Evolutionary conservation across 345 rosid genomes (phyloP).

Genomic region (Gossypium herbaceum): DNA sequence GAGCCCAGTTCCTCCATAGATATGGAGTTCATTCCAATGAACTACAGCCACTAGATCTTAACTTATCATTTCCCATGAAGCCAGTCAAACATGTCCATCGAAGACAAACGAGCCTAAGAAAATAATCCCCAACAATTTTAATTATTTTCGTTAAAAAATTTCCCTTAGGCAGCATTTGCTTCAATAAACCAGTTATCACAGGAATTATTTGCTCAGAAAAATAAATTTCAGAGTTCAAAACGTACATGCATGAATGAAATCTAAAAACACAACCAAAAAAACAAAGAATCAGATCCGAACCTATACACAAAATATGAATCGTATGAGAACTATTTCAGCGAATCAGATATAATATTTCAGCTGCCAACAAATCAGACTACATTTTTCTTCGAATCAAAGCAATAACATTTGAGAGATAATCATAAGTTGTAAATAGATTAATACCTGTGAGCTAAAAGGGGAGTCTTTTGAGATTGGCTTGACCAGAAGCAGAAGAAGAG

Average conservation of each 20-base stretch:
- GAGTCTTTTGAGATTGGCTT: background rate
- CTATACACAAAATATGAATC: background rate
- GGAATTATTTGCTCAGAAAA: background rate
- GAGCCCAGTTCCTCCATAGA: constrained; percentile 55
- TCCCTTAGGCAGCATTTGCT: background rate
- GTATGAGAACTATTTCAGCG: background rate
- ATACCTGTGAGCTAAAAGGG: constrained; percentile 2
- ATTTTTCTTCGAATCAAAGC: background rate
- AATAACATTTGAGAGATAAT: background rate
- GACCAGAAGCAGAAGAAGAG: background rate
- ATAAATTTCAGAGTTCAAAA: background rate
- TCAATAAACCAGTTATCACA: background rate
- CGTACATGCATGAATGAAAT: background rate
- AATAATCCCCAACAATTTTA: background rate
- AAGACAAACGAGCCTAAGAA: constrained; percentile 3
- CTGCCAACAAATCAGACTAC: background rate
- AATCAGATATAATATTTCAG: background rate
- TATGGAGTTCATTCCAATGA: constrained; percentile 24
- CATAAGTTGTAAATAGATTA: background rate
- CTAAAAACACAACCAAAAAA: background rate
- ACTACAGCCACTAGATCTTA: constrained; percentile 20
- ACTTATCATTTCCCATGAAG: background rate
- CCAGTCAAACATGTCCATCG: background rate
- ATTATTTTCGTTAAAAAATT: background rate
- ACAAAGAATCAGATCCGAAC: background rate